Conservation (phyloP, 108 stramenopile genomes). For the Hondaea fermentalgiana region DNA sequence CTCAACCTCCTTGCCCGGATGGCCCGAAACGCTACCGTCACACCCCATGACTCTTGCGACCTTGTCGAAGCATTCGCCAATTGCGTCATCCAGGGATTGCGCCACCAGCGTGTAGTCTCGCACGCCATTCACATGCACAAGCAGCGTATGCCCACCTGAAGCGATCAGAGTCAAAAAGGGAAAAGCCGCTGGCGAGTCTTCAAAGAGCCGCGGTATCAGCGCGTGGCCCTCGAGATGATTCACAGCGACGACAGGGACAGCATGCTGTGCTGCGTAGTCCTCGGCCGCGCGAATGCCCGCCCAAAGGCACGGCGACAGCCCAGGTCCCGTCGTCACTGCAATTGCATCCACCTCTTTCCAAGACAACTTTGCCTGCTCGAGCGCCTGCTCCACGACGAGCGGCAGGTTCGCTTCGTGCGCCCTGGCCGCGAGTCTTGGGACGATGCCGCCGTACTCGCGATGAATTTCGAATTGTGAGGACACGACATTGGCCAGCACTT, state of each 20-base stretch:
- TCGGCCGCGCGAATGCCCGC: not conserved
- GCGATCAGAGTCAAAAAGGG: conserved; percentile 26
- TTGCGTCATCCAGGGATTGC: conserved; percentile 23
- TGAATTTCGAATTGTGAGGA: conserved; percentile 23
- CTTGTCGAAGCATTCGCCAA: conserved; percentile 34
- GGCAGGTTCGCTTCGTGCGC: conserved; percentile 27
- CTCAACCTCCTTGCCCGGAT: conserved; percentile 1
- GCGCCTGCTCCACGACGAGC: not conserved
- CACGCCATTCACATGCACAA: conserved; percentile 9
- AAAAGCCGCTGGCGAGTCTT: not conserved
- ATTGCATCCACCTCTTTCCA: conserved; percentile 24
- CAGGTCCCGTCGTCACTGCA: conserved; percentile 28
- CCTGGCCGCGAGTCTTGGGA: conserved; percentile 19
- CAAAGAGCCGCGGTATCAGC: conserved; percentile 3
- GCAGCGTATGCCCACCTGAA: conserved; percentile 30
- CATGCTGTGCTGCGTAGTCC: not conserved
- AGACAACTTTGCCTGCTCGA: not conserved
- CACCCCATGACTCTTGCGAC: not conserved
- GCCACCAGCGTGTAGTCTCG: not conserved
- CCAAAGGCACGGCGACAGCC: conserved; percentile 27
- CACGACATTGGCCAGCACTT: conserved; percentile 11
- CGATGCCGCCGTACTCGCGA: conserved; percentile 27
- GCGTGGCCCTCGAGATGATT: conserved; percentile 29
- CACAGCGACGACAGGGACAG: conserved; percentile 19
- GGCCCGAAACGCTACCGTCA: not conserved